These are phyloP conservation scores for Musa schizocarpa DNA, from an alignment of 176 grass and related monocot genomes.

Conservation along the genomic window DNA sequence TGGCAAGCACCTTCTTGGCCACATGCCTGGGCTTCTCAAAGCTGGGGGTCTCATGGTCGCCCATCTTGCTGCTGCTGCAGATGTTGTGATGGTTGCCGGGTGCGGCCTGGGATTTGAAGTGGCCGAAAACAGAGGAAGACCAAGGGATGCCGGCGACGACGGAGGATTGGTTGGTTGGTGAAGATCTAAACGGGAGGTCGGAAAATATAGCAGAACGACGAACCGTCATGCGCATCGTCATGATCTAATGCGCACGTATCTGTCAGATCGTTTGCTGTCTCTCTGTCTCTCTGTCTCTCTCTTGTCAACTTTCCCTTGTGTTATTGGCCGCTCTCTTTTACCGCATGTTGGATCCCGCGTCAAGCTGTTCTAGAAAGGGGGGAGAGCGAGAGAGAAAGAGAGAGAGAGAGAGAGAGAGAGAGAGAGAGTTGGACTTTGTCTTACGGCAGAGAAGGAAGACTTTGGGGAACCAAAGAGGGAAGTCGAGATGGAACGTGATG, in stretches of 20 bases:
- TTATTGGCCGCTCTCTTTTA: no score
- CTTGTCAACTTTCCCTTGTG: no score
- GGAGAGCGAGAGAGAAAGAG: no score
- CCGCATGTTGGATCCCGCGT: no score
- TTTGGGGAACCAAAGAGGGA: no score
- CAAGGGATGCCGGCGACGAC: neutral
- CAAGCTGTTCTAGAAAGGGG: no score
- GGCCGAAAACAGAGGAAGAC: neutral
- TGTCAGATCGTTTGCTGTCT: neutral
- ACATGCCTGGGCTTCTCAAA: slow-evolving; percentile 56
- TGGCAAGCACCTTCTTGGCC: slow-evolving; percentile 52
- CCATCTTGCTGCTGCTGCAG: neutral
- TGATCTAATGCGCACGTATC: neutral
- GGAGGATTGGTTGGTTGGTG: neutral
- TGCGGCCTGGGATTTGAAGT: neutral
- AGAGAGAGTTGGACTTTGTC: no score
- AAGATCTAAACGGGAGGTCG: neutral
- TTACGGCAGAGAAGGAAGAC: no score
- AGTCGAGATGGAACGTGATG: no score
- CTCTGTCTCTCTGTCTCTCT: neutral
- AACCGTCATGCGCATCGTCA: neutral
- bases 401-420: no score
- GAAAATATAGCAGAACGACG: neutral
- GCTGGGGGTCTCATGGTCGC: neutral
- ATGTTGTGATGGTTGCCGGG: neutral